Percentiles rank a stretch among this genome's conserved stretches.
Evolutionary conservation across 345 rosid species (phyloP).

Genomic region (Hirschfeldia incana): DNA sequence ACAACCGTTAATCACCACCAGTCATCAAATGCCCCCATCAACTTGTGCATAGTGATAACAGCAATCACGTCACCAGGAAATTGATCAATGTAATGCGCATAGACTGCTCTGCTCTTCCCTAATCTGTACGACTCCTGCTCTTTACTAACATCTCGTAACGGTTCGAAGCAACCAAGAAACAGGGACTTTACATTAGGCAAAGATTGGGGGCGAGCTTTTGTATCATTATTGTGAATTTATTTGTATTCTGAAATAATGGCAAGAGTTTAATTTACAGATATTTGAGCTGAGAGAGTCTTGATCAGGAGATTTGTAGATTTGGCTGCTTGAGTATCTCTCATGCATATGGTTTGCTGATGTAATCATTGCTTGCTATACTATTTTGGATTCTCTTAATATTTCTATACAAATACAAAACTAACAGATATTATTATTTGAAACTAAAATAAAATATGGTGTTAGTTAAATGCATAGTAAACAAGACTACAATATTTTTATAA

Average conservation of each 20-base stretch:
- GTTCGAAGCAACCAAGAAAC: slow-evolving; percentile 98
- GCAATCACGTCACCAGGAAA: slow-evolving; percentile 91
- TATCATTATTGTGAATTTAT: too few relatives aligned
- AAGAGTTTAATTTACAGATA: slow-evolving; percentile 5
- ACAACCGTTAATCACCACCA: slow-evolving; percentile 65
- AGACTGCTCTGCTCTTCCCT: slow-evolving; percentile 53
- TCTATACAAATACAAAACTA: background rate
- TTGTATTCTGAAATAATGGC: background rate
- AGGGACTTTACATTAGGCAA: slow-evolving; percentile 82
- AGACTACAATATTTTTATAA: background rate
- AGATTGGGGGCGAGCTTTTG: slow-evolving; percentile 71
- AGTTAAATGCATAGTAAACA: background rate
- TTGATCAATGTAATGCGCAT: slow-evolving; percentile 60
- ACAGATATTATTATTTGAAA: background rate
- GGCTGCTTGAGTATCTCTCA: slow-evolving; percentile 43
- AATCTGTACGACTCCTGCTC: slow-evolving; percentile 67
- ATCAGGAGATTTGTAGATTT: slow-evolving; percentile 44
- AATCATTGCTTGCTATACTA: slow-evolving; percentile 50
- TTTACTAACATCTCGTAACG: slow-evolving; percentile 61
- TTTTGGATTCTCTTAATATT: background rate
- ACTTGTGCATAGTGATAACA: slow-evolving; percentile 92
- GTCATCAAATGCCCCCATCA: slow-evolving; percentile 72
- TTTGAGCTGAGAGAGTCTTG: slow-evolving; percentile 37
- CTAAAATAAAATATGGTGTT: background rate
- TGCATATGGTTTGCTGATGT: slow-evolving; percentile 55